Evolutionary conservation across 768 basidiomycete species (phyloP).

Genomic region (Rickenella mellea): DNA sequence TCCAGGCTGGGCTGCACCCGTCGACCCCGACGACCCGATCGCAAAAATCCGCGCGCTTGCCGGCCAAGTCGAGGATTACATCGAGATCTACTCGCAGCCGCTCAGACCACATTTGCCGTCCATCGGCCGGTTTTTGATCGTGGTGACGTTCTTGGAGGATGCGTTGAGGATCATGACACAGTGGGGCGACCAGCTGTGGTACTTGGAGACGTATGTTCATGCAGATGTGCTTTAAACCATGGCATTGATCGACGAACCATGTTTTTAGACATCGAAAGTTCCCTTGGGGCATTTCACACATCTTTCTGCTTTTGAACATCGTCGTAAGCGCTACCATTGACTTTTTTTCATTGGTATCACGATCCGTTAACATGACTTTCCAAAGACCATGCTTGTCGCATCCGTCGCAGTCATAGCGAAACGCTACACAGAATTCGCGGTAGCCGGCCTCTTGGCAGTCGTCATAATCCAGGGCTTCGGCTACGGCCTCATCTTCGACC

Average conservation of each 20-base stretch:
- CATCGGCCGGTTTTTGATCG: conserved; percentile 92
- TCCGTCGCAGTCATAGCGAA: conserved; percentile 84
- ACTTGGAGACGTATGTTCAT: conserved; percentile 77
- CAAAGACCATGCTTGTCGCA: conserved; percentile 78
- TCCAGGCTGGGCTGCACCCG: conserved; percentile 64
- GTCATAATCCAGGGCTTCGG: conserved; percentile 96
- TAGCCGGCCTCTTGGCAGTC: conserved; percentile 81
- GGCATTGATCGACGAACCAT: neutral
- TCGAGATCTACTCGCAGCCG: conserved; percentile 90
- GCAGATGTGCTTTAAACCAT: conserved; percentile 8
- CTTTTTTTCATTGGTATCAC: too few relatives aligned
- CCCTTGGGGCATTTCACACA: conserved; percentile 89
- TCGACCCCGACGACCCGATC: conserved; percentile 74
- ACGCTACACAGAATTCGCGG: conserved; percentile 80
- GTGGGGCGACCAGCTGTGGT: conserved; percentile 98
- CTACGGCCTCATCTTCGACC: conserved; percentile 98
- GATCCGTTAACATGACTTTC: neutral
- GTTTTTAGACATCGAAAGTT: conserved; percentile 78
- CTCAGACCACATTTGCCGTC: conserved; percentile 90
- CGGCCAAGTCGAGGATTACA: conserved; percentile 79
- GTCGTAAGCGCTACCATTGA: conserved; percentile 59
- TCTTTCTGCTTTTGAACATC: conserved; percentile 89
- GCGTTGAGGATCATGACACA: conserved; percentile 88
- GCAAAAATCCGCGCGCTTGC: conserved; percentile 65
- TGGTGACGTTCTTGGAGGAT: conserved; percentile 97